phyloP scores from a whole-genome alignment of 2,329 filamentous ascomycete genomes.

The Epichloe amarillans region DNA sequence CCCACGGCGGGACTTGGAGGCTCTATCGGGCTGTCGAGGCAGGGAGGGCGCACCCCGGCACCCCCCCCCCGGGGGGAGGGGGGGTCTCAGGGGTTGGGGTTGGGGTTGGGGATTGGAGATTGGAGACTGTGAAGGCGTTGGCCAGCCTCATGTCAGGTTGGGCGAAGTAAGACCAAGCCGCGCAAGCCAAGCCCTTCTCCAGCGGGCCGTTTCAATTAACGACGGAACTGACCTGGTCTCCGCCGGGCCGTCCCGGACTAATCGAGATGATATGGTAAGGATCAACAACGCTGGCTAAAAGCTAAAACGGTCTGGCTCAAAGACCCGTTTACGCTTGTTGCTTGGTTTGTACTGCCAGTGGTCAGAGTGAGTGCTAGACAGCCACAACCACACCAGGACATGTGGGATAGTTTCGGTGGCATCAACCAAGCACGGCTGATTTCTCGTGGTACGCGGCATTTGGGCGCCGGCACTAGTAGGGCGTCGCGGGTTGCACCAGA shows the following conservation, averaged over 20 bases:
- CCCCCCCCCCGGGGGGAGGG: too few species aligned
- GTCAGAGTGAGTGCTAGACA: too few species aligned
- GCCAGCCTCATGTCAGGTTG: neutral
- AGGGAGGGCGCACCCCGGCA: too few species aligned
- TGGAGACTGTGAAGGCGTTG: neutral
- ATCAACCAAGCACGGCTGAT: too few species aligned
- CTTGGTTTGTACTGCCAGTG: too few species aligned
- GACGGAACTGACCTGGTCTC: neutral
- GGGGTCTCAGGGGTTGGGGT: too few species aligned
- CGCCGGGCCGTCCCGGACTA: constrained; percentile 5
- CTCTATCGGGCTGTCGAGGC: too few species aligned
- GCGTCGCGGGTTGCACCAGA: neutral
- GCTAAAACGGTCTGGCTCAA: too few species aligned
- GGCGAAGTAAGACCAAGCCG: neutral
- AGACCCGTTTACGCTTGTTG: too few species aligned
- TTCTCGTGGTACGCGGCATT: neutral
- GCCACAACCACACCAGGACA: too few species aligned
- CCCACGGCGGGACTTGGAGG: too few species aligned
- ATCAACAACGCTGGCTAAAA: neutral
- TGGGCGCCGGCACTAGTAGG: neutral
- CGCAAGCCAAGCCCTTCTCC: neutral
- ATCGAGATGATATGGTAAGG: constrained; percentile 1
- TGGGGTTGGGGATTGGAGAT: neutral
- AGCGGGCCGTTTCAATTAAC: neutral
- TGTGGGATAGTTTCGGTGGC: too few species aligned